These are phyloP conservation scores for Gossypium arboreum DNA, from an alignment of 345 rosid genomes.

Conservation along the genomic window DNA sequence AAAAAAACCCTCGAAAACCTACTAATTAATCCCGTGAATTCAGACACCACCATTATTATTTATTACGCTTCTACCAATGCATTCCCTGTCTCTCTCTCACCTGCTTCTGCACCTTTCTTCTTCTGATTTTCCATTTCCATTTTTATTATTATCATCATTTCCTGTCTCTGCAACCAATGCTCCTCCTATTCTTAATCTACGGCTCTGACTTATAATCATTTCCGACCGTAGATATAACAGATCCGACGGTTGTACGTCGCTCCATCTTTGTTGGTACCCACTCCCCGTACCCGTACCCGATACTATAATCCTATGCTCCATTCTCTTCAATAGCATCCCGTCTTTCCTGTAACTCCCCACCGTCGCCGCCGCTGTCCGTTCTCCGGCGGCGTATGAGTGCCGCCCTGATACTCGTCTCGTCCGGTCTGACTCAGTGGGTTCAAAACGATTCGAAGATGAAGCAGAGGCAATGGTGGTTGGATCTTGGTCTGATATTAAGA, in stretches of 20 bases:
- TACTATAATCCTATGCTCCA: conserved; percentile 72
- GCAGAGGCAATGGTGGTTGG: not conserved
- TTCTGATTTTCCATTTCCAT: not conserved
- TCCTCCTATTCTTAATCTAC: conserved; percentile 21
- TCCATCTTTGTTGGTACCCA: conserved; percentile 52
- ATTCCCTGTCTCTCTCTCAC: not conserved
- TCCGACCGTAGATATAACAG: conserved; percentile 63
- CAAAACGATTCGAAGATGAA: not conserved
- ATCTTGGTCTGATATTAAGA: conserved; percentile 37
- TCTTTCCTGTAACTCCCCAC: conserved; percentile 48
- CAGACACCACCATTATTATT: conserved; percentile 51
- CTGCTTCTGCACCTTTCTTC: not conserved
- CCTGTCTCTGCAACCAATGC: not conserved
- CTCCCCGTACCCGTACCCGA: conserved; percentile 27
- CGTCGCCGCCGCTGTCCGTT: conserved; percentile 24
- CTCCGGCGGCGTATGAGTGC: conserved; percentile 75
- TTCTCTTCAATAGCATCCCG: conserved; percentile 48
- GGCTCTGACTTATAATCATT: conserved; percentile 58
- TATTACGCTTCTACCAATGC: conserved; percentile 49
- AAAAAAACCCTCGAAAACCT: not conserved
- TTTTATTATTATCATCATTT: not conserved
- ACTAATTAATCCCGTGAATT: conserved; percentile 39
- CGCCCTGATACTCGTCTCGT: conserved; percentile 55
- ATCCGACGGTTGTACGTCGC: conserved; percentile 77
- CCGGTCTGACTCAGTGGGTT: not conserved